These are phyloP conservation scores for Moesziomyces sp. DNA, from an alignment of 1,284 basidiomycete genomes.

Conservation along the genomic window DNA sequence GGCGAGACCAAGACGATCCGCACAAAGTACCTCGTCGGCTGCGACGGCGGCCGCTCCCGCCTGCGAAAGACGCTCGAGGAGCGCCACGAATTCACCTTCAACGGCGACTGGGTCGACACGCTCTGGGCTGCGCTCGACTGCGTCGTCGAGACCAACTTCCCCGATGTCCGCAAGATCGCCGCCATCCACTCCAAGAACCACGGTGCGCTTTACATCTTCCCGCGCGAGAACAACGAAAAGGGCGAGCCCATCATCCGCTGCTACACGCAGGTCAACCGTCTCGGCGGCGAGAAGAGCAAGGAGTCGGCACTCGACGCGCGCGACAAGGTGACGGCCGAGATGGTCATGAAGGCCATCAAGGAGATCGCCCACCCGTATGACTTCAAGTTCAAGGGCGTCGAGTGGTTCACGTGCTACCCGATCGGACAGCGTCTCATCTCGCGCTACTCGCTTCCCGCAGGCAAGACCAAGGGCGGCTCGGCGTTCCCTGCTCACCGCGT, in stretches of 20 bases:
- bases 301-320: conserved; percentile 54
- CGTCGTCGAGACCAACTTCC: conserved; percentile 64
- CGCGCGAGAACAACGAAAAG: conserved; percentile 66
- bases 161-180: conserved; percentile 64
- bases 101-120: conserved; percentile 64
- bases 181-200: conserved; percentile 63
- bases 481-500: conserved; percentile 61
- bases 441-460: conserved; percentile 56
- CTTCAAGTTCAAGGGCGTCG: conserved; percentile 68
- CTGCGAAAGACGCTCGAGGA: conserved; percentile 66
- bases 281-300: conserved; percentile 58
- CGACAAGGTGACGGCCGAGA: conserved; percentile 66
- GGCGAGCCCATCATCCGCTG: conserved; percentile 66
- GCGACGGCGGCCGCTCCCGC: conserved; percentile 67
- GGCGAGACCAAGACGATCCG: conserved; percentile 63
- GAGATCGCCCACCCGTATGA: conserved; percentile 69
- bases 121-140: conserved; percentile 65
- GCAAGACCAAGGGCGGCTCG: conserved; percentile 19
- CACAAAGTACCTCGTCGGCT: conserved; percentile 69
- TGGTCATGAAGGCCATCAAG: conserved; percentile 67
- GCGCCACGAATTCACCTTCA: conserved; percentile 51
- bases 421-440: conserved; percentile 59
- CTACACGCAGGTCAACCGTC: conserved; percentile 67
- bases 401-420: conserved; percentile 69
- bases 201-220: conserved; percentile 68